Conservation (phyloP, 257 asterid genomes). For the Capsicum rhomboideum region DNA sequence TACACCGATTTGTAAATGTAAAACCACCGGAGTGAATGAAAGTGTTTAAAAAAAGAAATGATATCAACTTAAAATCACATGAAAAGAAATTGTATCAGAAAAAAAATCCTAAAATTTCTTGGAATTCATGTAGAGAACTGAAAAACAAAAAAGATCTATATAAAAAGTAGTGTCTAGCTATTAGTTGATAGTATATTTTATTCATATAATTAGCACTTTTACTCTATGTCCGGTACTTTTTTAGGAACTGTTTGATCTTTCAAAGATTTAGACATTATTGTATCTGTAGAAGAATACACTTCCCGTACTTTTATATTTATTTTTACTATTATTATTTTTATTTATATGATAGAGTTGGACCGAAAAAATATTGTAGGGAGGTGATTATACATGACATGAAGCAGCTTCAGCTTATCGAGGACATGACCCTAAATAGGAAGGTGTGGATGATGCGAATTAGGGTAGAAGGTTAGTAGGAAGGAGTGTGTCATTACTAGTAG, state of each 20-base stretch:
- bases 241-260: neutral
- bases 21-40: neutral
- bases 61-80: neutral
- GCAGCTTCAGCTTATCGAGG: too few species aligned
- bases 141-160: neutral
- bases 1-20: neutral
- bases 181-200: neutral
- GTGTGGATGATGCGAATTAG: too few species aligned
- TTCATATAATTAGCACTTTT: neutral
- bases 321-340: too few species aligned
- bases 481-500: too few species aligned
- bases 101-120: neutral
- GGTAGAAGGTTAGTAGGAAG: too few species aligned
- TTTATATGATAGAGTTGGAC: too few species aligned
- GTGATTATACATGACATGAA: too few species aligned
- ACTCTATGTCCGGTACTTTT: neutral
- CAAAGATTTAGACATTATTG: neutral
- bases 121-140: neutral
- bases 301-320: too few species aligned
- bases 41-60: neutral
- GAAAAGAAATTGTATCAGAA: neutral
- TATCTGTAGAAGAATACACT: too few species aligned
- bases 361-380: too few species aligned
- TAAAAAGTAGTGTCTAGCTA: neutral
- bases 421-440: too few species aligned